Evolutionary conservation across 2,329 filamentous ascomycete genomes (phyloP), one percentile per base, ranked within the genome.

Genomic region (Trichophyton schoenleinii): DNA sequence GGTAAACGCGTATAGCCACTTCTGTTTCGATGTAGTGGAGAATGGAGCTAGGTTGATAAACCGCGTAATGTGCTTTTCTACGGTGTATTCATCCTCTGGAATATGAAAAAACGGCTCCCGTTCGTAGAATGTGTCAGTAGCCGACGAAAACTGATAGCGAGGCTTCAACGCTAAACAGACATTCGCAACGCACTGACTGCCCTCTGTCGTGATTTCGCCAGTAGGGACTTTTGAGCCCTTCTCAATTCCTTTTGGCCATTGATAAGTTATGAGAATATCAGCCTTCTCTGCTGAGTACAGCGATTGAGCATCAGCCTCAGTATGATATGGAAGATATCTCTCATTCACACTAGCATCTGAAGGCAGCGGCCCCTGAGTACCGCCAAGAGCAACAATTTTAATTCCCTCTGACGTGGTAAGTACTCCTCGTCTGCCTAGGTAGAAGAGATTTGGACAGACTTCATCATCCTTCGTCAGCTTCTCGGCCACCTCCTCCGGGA

Each of bases 401-500:
- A 97, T 79, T 0, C 91, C 92, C 66, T 96, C 91, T 0, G 88
- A 87, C 0, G 92, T 97, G 72, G 94, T 97, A 59, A 90, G 87
- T 13, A 87, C 86, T 64, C 88, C 89, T 68, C 90, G 86, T 73
- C 94, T 95, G 62, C 89, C 91, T 0, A 99, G 82, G 69, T 87
- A 95, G 74, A 89, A 89, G 9, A 99, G 82, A 70, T 99, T 97
- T n/a, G 87, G 81, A 71, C 91, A 96, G 18, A 99, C 81, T 68
- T 87, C 84, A 64, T 81, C 86, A 64, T 87, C 83, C 38, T 82
- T 81, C 69, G 89, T 82, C 59, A 97, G 81, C 71, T 85, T 91
- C 69, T 88, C 83, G 20, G 87, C 78, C 22, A 96, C 82, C 34
- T 78, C 76, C 2, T 79, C 73, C 0, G 94, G 94, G 4, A 99